Percentiles rank a stretch among this genome's conserved stretches.
Conservation (phyloP, 2,329 filamentous ascomycete species). For the Thelonectria rubi region DNA sequence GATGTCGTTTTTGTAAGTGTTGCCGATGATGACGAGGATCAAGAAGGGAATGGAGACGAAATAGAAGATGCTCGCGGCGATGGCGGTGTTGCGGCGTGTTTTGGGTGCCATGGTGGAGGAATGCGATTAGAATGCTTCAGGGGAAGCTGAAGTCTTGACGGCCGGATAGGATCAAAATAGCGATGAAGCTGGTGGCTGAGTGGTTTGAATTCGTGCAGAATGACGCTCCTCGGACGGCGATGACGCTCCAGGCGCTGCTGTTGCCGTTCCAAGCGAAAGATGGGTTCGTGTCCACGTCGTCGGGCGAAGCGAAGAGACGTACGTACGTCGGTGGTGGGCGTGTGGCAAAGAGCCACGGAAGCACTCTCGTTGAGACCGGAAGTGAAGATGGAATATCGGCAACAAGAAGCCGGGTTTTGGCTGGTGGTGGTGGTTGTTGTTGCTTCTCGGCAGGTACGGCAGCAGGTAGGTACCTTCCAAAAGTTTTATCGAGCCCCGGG, state of each 20-base stretch:
- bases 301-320: neutral
- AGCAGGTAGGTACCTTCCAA: neutral
- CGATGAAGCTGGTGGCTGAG: neutral
- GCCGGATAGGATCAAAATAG: neutral
- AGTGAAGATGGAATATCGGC: neutral
- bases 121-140: neutral
- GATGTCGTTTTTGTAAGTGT: conserved; percentile 68
- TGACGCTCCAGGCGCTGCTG: conserved; percentile 13
- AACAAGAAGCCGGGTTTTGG: conserved; percentile 6
- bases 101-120: conserved; percentile 32
- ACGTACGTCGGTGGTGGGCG: neutral
- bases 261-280: conserved; percentile 2
- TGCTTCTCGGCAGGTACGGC: too few species aligned
- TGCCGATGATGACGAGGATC: conserved; percentile 81
- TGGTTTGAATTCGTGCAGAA: neutral
- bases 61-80: conserved; percentile 74
- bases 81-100: conserved; percentile 66
- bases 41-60: conserved; percentile 80
- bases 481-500: neutral
- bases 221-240: conserved; percentile 1
- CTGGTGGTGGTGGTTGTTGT: conserved; percentile 6
- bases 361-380: neutral
- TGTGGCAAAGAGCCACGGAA: conserved; percentile 5
- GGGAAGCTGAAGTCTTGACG: neutral
- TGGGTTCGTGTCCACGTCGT: neutral